Conservation (phyloP, 2,329 filamentous ascomycete species). For the Chrysoporthe austroafricana region DNA sequence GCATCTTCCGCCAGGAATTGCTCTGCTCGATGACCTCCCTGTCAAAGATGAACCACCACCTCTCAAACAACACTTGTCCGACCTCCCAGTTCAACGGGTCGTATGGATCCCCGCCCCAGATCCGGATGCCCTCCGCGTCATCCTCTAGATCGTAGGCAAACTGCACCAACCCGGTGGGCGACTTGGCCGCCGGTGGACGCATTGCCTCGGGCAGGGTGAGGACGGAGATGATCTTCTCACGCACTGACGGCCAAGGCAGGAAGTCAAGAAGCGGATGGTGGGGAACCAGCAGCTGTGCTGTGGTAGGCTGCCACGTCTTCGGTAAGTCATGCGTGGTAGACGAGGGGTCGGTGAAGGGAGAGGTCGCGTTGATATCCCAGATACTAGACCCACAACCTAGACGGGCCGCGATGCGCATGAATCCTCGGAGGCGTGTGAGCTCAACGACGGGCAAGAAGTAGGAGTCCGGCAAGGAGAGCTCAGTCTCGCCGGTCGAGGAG, state of each 20-base stretch:
- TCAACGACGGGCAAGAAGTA: conserved; percentile 53
- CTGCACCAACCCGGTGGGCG: conserved; percentile 46
- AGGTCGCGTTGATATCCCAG: conserved; percentile 51
- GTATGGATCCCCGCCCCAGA: conserved; percentile 54
- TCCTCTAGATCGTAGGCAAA: conserved; percentile 63
- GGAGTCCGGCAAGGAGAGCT: conserved; percentile 47
- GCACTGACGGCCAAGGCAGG: conserved; percentile 59
- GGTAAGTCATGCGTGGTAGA: conserved; percentile 46
- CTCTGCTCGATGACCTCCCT: conserved; percentile 55
- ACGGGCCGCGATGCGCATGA: conserved; percentile 51
- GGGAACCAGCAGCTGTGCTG: conserved; percentile 43
- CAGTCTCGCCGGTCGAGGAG: background rate
- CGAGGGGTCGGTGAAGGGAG: conserved; percentile 46
- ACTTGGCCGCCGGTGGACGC: conserved; percentile 44
- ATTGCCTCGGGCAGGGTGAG: conserved; percentile 52
- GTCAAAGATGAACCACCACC: conserved; percentile 66
- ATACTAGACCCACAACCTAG: conserved; percentile 39
- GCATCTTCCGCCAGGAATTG: conserved; percentile 52
- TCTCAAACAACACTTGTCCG: conserved; percentile 59
- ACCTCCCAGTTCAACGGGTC: conserved; percentile 58
- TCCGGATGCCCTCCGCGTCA: conserved; percentile 38
- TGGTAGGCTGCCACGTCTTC: conserved; percentile 49
- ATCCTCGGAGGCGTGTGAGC: conserved; percentile 51
- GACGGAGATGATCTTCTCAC: conserved; percentile 57
- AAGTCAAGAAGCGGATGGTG: conserved; percentile 63